Evolutionary conservation across 306 rosid genomes (phyloP).

Genomic region (Medicago lupulina): DNA sequence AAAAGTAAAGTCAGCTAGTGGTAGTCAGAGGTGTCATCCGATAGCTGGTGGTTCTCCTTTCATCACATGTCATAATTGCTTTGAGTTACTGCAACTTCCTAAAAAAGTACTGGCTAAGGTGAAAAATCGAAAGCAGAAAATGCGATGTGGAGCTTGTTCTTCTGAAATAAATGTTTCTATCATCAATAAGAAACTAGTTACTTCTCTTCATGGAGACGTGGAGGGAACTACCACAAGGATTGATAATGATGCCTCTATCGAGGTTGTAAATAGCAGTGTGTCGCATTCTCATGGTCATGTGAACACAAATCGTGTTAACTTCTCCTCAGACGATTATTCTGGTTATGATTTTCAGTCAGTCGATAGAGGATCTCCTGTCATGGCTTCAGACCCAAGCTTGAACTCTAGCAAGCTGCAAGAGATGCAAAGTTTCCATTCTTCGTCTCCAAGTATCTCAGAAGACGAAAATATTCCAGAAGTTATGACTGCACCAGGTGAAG

Average conservation of each 20-base stretch:
- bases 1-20: constrained; percentile 56
- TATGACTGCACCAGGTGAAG: constrained; percentile 51
- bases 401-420: constrained; percentile 67
- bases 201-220: constrained; percentile 57
- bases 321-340: constrained; percentile 92
- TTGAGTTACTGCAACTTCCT: constrained; percentile 85
- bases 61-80: constrained; percentile 80
- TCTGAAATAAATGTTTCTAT: constrained; percentile 60
- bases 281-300: constrained; percentile 52
- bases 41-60: constrained; percentile 94
- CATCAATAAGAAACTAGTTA: constrained; percentile 62
- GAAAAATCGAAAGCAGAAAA: constrained; percentile 63
- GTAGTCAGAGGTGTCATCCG: constrained; percentile 65
- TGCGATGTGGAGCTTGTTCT: constrained; percentile 87
- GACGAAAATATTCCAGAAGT: constrained; percentile 75
- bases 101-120: constrained; percentile 54
- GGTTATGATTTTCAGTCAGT: constrained; percentile 84
- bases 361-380: constrained; percentile 69
- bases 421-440: constrained; percentile 73
- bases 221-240: constrained; percentile 44
- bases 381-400: constrained; percentile 51
- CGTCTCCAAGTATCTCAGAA: constrained; percentile 76
- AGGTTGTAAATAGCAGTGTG: constrained; percentile 46
- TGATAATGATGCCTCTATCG: constrained; percentile 47
- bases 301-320: constrained; percentile 56